Evolutionary conservation across 2,329 filamentous ascomycete genomes (phyloP), one percentile per base, ranked within the genome.

Genomic region (Kalaharituber pfeilii): DNA sequence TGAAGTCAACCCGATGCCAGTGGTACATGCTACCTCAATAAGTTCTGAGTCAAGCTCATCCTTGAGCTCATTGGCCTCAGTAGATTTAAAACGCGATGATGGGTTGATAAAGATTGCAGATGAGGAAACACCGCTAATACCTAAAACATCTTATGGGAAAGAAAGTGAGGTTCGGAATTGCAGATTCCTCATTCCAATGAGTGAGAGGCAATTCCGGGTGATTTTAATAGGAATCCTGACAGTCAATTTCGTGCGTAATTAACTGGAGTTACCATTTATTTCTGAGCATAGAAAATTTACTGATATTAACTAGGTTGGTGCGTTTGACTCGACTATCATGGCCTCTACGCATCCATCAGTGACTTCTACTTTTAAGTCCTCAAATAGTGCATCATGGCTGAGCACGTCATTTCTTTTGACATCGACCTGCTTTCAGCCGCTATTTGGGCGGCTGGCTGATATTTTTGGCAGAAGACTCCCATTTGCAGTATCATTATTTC

Each of bases 291-390:
- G 8, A 20, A 2, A 44, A 13, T 26, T 44, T 24, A 42, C 33
- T 18, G 51, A 44, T 9, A 26, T 53, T 4, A 18, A 27, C 24
- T 47, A 58, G 57, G 52, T 61, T 24, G 56, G 52, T 27, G 59
- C 79, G 73, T 88, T 89, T 64, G 85, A 89, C 69, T 75, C 77
- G 9, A 89, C 84, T 3, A 76, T 89, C 60, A 87, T 89, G 83
- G 83, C 83, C 3, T 86, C 82, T 2, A 81, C 76, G 42, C 84
- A 91, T 66, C 84, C 84, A 0, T 82, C 85, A 55, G 86, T 89
- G 57, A 87, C 84, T 0, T 86, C 82, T 0, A 79, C 88, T 66
- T 89, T 89, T 67, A 71, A 80, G 57, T 77, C 82, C 50, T 84
- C 83, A 28, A 86, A 89, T 66, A 79, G 79, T 49, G 85, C 85